Conservation (phyloP, 805 yeast species). For the Jamesozyma hellenica region DNA sequence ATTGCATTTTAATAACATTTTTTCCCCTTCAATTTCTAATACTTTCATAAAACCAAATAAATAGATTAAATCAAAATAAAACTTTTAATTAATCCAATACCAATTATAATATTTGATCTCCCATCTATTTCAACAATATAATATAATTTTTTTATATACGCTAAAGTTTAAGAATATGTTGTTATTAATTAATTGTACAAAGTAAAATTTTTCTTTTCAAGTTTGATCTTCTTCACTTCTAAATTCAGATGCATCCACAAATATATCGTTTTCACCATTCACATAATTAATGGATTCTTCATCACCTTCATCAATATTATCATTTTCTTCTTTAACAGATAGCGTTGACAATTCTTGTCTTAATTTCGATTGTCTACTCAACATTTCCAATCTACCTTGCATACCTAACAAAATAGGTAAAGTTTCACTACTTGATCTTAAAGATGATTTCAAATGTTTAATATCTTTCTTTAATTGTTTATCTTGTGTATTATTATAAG, state of each 20-base stretch:
- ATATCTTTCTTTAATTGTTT: conserved; percentile 32
- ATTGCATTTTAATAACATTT: conserved; percentile 80
- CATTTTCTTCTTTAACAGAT: conserved; percentile 24
- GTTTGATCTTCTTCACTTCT: conserved; percentile 3
- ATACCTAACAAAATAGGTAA: conserved; percentile 64
- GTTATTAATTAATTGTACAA: background rate
- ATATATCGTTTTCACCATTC: conserved; percentile 39
- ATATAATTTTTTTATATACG: too few species aligned
- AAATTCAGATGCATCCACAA: conserved; percentile 31
- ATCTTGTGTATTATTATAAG: conserved; percentile 23
- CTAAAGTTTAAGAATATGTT: too few species aligned
- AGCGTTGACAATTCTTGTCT: conserved; percentile 43
- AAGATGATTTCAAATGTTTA: conserved; percentile 46
- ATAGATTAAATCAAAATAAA: too few species aligned
- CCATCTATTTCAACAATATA: too few species aligned
- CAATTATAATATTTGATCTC: too few species aligned
- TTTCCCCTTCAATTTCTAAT: too few species aligned
- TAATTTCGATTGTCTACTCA: conserved; percentile 64
- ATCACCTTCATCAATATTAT: conserved; percentile 19
- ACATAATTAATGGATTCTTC: conserved; percentile 29
- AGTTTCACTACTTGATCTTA: conserved; percentile 46
- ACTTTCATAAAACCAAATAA: too few species aligned
- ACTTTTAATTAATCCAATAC: too few species aligned
- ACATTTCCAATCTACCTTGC: conserved; percentile 76
- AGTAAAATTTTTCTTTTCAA: background rate